Base-by-base conservation (phyloP, 1,284 basidiomycete species). In the Austropuccinia psidii region DNA sequence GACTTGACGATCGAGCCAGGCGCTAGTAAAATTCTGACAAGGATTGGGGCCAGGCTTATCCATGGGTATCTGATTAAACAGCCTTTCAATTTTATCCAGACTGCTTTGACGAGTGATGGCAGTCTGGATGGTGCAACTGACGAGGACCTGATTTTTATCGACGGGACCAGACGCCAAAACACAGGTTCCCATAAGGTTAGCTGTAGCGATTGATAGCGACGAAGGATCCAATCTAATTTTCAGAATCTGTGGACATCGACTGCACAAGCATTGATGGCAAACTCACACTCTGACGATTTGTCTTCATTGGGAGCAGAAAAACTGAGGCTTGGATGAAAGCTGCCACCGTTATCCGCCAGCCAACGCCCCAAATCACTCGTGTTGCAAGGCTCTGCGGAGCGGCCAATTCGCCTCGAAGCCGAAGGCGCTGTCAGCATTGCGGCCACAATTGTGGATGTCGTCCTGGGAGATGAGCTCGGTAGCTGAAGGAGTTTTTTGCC, bases 61-160 rank as follows among this genome's bases (percentile, higher is more conserved):
- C 19, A n/a, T 55, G 6, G 27, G 47, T 33, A 19, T 2, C 19
- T 19, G 43, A 17, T 13, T 15, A 5, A 72, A 13, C 1, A 72
- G 33, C 19, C 35, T 54, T 13, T 17, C 24, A 31, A 72, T 62
- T n/a, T 31, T 27, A 15, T 50, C 68, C 6, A 47, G 21, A 33
- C 55, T 21, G 17, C 37, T 39, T 6, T 50, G 29, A 19, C 55
- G 57, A 31, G 33, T 50, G 45, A 72, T 72, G 68, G 58, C 27
- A 19, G 57, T 57, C 19, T 61, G 7, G 45, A 54, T 17, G 3
- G 68, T 17, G 24, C 68, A 72, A 24, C 57, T 72, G 33, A 57
- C 68, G 8, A 72, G 33, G 24, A 50, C 43, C 15, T 58, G 37
- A 1, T 52, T 19, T 19, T 9, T 13, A 24, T 33, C 2, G 21